Percentiles rank a stretch among this genome's conserved stretches.
Conservation (phyloP, 2,329 filamentous ascomycete genomes). For the Trichoderma lentiforme region DNA sequence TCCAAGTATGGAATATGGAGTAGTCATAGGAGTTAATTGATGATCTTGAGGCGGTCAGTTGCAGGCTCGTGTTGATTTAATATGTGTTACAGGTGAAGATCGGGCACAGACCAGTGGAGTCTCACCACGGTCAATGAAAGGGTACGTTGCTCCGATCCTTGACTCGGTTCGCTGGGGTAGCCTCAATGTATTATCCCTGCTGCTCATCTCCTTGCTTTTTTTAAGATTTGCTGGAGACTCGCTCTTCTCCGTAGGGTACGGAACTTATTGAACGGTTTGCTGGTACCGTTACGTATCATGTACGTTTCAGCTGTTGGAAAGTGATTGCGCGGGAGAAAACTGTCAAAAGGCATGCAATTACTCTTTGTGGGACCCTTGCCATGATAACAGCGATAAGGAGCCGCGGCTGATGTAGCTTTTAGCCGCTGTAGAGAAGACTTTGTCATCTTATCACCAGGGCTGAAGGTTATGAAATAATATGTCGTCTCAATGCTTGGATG, state of each 20-base stretch:
- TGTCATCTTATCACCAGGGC: neutral
- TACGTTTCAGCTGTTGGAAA: neutral
- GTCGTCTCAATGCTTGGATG: neutral
- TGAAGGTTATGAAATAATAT: neutral
- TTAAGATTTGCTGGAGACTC: neutral
- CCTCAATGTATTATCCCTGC: constrained; percentile 5
- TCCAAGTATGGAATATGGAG: neutral
- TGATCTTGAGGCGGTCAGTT: neutral
- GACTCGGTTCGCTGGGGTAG: neutral
- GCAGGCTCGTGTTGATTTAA: neutral
- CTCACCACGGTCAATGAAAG: neutral
- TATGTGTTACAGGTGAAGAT: constrained; percentile 6
- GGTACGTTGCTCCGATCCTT: neutral
- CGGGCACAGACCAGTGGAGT: neutral
- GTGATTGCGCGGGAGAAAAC: neutral
- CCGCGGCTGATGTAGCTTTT: neutral
- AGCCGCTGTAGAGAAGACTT: neutral
- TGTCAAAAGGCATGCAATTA: neutral
- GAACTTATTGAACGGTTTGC: neutral
- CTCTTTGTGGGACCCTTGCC: neutral
- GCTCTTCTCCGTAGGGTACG: neutral
- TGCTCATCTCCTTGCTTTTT: constrained; percentile 3
- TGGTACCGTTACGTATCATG: neutral
- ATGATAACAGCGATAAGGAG: neutral
- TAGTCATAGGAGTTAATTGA: neutral